Percentiles rank a stretch among this genome's conserved stretches.
These are phyloP conservation scores for Blastomyces parvus DNA, from an alignment of 2,329 filamentous ascomycete species.

Conservation along the genomic window DNA sequence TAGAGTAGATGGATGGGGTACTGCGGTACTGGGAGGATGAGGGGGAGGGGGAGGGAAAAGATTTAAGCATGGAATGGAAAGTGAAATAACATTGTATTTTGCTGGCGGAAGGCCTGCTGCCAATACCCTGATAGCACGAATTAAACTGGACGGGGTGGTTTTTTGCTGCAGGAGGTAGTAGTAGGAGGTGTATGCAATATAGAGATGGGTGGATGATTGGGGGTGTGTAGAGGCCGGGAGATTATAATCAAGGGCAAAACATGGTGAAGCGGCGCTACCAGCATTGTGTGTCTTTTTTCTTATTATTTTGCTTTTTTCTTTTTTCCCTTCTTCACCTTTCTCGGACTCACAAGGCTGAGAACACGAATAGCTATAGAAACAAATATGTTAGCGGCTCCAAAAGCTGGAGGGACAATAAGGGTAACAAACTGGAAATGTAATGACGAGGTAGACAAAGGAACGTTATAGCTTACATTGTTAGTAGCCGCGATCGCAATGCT, in stretches of 20 bases:
- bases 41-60: neutral
- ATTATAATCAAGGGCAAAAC: neutral
- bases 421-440: constrained; percentile 10
- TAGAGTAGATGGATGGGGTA: too few relatives aligned
- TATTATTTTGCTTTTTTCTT: neutral
- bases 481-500: constrained; percentile 99
- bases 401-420: neutral
- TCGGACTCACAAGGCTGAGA: neutral
- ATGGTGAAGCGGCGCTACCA: neutral
- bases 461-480: constrained; percentile 72
- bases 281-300: neutral
- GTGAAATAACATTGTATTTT: neutral
- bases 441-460: constrained; percentile 10
- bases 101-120: neutral
- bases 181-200: neutral
- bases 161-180: neutral
- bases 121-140: neutral
- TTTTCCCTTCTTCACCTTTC: neutral
- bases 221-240: neutral
- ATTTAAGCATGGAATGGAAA: neutral
- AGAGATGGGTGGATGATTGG: neutral
- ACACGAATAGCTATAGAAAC: neutral
- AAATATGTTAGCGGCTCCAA: neutral
- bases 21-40: too few relatives aligned
- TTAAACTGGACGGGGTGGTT: neutral